Conservation (phyloP, 164 flowering plant species). For the Pachysandra terminalis region DNA sequence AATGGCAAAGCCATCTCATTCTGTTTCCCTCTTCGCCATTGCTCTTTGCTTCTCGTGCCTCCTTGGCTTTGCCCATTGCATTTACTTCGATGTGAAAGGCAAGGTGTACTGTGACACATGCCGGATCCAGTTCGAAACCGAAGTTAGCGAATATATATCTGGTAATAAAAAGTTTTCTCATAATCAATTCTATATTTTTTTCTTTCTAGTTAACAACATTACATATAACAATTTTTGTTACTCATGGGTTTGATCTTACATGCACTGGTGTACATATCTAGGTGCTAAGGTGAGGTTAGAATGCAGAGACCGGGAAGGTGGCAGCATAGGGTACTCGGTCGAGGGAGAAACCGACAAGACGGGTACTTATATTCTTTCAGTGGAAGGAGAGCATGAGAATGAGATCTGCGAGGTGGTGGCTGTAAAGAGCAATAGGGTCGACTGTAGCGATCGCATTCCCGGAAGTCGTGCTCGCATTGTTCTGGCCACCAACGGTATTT, state of each 20-base stretch:
- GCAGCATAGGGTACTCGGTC: slow-evolving; percentile 11
- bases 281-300: slow-evolving; percentile 46
- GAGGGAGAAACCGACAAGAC: slow-evolving; percentile 30
- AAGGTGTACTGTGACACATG: slow-evolving; percentile 61
- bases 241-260: no score
- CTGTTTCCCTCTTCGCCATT: slow-evolving; percentile 20
- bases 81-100: slow-evolving; percentile 35
- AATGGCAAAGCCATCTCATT: slow-evolving; percentile 28
- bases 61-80: slow-evolving; percentile 15
- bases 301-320: slow-evolving; percentile 31
- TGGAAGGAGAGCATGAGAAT: slow-evolving; percentile 40
- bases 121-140: slow-evolving; percentile 41
- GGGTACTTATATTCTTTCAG: slow-evolving; percentile 26
- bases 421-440: slow-evolving; percentile 23
- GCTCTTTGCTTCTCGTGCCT: slow-evolving; percentile 39
- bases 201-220: no score
- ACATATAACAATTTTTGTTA: no score
- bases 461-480: slow-evolving; percentile 25
- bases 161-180: slow-evolving; percentile 20
- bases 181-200: no score
- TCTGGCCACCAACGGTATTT: slow-evolving; percentile 38
- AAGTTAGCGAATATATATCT: slow-evolving; percentile 20
- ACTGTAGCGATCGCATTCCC: slow-evolving; percentile 26
- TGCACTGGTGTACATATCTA: slow-evolving; percentile 17
- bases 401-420: slow-evolving; percentile 40